Conservation (phyloP, 495 filamentous ascomycete genomes). For the Hypomontagnella monticulosa region DNA sequence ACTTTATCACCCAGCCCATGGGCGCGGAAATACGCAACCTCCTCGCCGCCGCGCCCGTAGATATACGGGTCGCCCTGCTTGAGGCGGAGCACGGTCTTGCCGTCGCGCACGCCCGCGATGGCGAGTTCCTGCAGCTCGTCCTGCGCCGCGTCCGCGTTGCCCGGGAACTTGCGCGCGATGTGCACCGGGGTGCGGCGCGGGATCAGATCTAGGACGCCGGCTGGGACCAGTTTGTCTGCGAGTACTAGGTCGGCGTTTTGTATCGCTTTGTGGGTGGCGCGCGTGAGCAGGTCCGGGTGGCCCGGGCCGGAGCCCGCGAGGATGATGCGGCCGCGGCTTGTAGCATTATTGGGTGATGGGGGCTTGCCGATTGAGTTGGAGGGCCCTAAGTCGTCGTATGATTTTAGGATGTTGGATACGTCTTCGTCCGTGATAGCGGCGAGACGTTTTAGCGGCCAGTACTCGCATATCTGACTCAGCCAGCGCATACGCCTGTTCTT, state of each 20-base stretch:
- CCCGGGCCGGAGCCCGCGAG: conserved; percentile 95
- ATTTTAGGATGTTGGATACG: conserved; percentile 73
- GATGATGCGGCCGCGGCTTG: conserved; percentile 71
- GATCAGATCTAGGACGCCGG: conserved; percentile 85
- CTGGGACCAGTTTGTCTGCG: conserved; percentile 94
- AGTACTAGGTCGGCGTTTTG: conserved; percentile 85
- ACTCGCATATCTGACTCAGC: conserved; percentile 97
- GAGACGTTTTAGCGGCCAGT: conserved; percentile 90
- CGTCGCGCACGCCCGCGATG: conserved; percentile 72
- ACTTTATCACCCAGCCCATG: conserved; percentile 70
- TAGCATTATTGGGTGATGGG: neutral
- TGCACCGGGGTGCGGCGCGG: conserved; percentile 88
- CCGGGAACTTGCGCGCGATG: conserved; percentile 97
- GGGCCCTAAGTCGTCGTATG: conserved; percentile 59
- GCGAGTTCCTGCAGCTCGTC: conserved; percentile 87
- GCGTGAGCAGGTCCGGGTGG: conserved; percentile 88
- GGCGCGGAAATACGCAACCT: conserved; percentile 82
- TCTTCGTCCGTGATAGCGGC: conserved; percentile 82
- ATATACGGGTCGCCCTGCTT: conserved; percentile 98
- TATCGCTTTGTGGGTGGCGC: conserved; percentile 88
- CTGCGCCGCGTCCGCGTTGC: conserved; percentile 93
- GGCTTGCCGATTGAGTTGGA: conserved; percentile 19
- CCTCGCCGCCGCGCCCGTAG: conserved; percentile 93
- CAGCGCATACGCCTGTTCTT: conserved; percentile 88
- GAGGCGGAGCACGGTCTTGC: conserved; percentile 82